Base-by-base conservation (phyloP, 495 filamentous ascomycete species). In the Penicillium malachiteum region DNA sequence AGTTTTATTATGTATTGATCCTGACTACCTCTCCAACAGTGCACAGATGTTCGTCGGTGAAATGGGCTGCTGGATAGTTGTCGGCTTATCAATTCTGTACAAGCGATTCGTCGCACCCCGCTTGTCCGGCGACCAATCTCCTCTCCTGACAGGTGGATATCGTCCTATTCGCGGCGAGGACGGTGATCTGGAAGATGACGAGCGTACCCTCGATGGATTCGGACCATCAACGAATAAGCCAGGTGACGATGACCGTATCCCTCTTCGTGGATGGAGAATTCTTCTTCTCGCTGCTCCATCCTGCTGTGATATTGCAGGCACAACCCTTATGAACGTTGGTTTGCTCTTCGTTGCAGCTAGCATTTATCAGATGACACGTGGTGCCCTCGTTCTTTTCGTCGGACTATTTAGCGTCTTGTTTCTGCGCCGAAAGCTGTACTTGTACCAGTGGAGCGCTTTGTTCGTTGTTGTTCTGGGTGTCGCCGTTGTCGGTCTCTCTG, bases 331-430 rank as follows among this genome's bases (percentile, higher is more conserved):
- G 89, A 98, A 97, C 69, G 87, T 91, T 5, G 94, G 94, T 11
- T 76, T 98, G 54, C 80, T 97, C 44, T 95, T 97, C 63, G 91
- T 97, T 9, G 94, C 89, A 1, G 91, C 94, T 0, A 91, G 87
- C 57, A 96, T 98, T 62, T 98, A 97, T 77, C 94, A 98, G 70
- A 98, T 98, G 94, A 97, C 93, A 8, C 82, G 94, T 30, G 94
- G 94, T 13, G 93, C 94, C 0, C 78, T 98, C 26, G 92, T 97
- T 13, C 78, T 98, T 5, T 98, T 97, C 55, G 94, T 98, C 10
- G 94, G 94, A 0, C 72, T 97, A 0, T 97, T 98, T 77, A 96
- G 91, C 66, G 92, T 98, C 6, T 60, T 96, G 3, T 97, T 98
- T 68, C 74, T 98, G 35, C 84, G 81, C 50, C 84, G 91, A 32